A percentile compares a stretch with the other conserved stretches of the same genome.
Conservation (phyloP, 768 basidiomycete species). For the Dendrothele bispora region DNA sequence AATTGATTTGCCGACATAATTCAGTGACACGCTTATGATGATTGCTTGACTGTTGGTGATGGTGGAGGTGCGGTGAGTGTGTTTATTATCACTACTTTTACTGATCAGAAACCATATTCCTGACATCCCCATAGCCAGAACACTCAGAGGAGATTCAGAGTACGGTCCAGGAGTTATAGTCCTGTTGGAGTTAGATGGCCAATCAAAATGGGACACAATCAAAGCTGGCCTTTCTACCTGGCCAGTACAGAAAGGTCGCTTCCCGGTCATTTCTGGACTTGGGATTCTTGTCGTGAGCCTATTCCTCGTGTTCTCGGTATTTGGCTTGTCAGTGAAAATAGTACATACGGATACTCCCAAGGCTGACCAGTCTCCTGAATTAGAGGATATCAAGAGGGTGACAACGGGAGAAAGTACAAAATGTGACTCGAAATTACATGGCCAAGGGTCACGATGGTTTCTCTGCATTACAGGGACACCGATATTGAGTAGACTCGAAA, state of each 20-base stretch:
- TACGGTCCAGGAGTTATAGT: conserved; percentile 73
- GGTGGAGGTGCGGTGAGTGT: conserved; percentile 75
- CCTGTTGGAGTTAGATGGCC: conserved; percentile 78
- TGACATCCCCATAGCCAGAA: too few relatives aligned
- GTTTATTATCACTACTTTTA: conserved; percentile 73
- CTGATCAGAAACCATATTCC: too few relatives aligned
- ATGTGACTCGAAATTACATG: conserved; percentile 91
- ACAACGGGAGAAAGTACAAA: conserved; percentile 61
- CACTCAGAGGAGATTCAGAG: too few relatives aligned
- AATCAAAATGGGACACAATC: conserved; percentile 75
- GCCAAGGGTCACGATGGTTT: conserved; percentile 85
- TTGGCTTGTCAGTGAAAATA: too few relatives aligned
- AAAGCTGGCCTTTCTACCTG: conserved; percentile 74
- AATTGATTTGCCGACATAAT: conserved; percentile 89
- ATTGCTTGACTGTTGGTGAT: conserved; percentile 56
- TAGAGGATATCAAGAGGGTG: conserved; percentile 42
- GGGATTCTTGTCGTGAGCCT: conserved; percentile 78
- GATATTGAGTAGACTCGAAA: conserved; percentile 75
- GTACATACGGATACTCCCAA: too few relatives aligned
- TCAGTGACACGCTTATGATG: conserved; percentile 81
- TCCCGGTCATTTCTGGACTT: conserved; percentile 85
- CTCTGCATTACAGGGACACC: conserved; percentile 58
- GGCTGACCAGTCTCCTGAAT: conserved; percentile 25
- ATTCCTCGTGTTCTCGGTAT: conserved; percentile 75
- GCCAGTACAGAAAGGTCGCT: conserved; percentile 93